A percentile compares a stretch with the other conserved stretches of the same genome.
phyloP scores from a whole-genome alignment of 31 red algal genomes.

The Odonthalia washingtoniensis region DNA sequence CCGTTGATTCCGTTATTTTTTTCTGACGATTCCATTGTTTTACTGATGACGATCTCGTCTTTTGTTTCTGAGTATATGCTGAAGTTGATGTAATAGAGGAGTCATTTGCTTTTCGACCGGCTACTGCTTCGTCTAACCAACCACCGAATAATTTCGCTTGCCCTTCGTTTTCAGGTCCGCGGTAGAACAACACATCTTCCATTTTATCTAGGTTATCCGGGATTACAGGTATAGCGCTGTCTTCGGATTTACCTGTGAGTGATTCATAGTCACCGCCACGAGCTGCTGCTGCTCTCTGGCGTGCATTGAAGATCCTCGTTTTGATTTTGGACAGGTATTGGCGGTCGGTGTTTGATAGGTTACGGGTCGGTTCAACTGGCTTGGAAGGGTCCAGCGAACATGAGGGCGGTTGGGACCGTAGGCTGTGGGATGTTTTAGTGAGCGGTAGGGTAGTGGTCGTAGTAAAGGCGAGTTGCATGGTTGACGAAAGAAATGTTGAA shows the following conservation, averaged over 20 bases:
- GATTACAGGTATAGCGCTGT: conserved; percentile 25
- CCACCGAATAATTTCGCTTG: conserved; percentile 78
- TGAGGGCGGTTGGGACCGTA: too few species aligned
- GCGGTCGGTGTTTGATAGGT: background rate
- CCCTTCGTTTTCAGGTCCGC: conserved; percentile 62
- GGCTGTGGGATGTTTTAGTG: too few species aligned
- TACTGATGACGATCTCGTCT: background rate
- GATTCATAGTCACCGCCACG: background rate
- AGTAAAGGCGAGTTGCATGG: too few species aligned
- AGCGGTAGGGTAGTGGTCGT: too few species aligned
- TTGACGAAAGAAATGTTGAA: too few species aligned
- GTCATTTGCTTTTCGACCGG: conserved; percentile 60
- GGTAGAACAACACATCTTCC: conserved; percentile 71
- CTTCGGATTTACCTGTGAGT: conserved; percentile 3
- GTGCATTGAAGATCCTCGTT: conserved; percentile 21
- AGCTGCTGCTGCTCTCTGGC: background rate
- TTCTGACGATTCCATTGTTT: conserved; percentile 13
- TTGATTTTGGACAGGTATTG: conserved; percentile 27
- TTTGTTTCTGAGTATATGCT: background rate
- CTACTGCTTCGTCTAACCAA: conserved; percentile 88
- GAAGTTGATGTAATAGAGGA: background rate
- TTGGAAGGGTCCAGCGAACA: conserved; percentile 10
- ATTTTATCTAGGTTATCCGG: conserved; percentile 73
- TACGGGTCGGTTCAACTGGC: background rate
- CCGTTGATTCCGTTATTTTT: conserved; percentile 19